Base-by-base conservation (phyloP, 371 early-diverging fungal genomes). In the Coemansia sp. region DNA sequence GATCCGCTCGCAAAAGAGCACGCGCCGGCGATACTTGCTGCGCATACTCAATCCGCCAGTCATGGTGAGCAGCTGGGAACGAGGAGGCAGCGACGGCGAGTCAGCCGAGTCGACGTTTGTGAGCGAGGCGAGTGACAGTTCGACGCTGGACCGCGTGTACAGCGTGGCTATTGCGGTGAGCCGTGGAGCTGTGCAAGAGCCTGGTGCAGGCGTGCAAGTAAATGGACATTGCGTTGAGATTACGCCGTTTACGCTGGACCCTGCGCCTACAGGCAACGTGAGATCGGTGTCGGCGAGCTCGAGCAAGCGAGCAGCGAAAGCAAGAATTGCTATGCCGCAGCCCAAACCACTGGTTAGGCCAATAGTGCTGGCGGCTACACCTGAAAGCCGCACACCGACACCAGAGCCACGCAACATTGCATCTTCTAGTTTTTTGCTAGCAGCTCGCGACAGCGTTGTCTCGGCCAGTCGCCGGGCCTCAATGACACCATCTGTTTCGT, bases 21-120 rank as follows among this genome's bases (percentile, higher is more conserved):
- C 56, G 25, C 62, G 66, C 3, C 37, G n/a, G 1, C 30, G 74
- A 48, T 75, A 69, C 48, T 54, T 78, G 40, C 63, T 78, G n/a
- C 69, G 78, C 52, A 60, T 78, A n/a, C 20, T 78, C 11, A 62
- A 72, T 20, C 72, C 72, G 51, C 72, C 77, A 9, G 57, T 37
- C 0, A 53, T 44, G 11, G n/a, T 12, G n/a, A 14, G 39, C 18
- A 8, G 5, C 7, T 18, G 12, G 28, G 33, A 28, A 4, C 4
- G 5, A 5, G 3, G n/a, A 0, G 21, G 37, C 2, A 58, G 58
- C n/a, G 58, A 58, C 23, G 58, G 26, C 9, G 58, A 58, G 20
- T 23, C 58, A 4, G 52, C 52, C 0, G 52, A 52, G 25, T 52
- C 52, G 12, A 52, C 52, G 3, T 52, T 52, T 58, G 40, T 58